A percentile compares a stretch with the other conserved stretches of the same genome.
Conservation (phyloP, 192 early-diverging fungal species). For the Backusella luteola region DNA sequence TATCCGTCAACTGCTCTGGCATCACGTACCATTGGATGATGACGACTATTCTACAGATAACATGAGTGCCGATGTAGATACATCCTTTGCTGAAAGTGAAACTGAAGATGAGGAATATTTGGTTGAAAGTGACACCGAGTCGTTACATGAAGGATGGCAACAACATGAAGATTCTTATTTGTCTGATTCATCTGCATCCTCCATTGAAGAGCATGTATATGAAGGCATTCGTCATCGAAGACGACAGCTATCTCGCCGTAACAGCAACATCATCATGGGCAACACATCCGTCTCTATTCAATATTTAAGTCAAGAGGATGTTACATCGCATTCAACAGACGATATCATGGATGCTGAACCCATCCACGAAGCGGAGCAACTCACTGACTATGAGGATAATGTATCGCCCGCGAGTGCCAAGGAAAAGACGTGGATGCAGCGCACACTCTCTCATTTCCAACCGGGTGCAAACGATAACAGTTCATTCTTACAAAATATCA, state of each 20-base stretch:
- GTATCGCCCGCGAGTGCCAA: not conserved
- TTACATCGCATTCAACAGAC: conserved; percentile 1
- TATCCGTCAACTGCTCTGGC: not conserved
- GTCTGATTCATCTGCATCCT: not conserved
- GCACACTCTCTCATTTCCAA: conserved; percentile 32
- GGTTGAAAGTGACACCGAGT: not conserved
- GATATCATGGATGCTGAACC: conserved; percentile 30
- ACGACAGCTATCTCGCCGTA: not conserved
- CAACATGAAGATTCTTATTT: not conserved
- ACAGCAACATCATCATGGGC: not conserved
- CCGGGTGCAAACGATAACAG: conserved; percentile 8
- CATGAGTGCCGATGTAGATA: conserved; percentile 15
- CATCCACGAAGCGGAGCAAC: conserved; percentile 14
- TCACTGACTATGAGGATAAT: conserved; percentile 17
- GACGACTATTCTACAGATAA: conserved; percentile 10
- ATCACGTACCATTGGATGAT: conserved; percentile 9
- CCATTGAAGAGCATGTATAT: not conserved
- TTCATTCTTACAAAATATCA: conserved; percentile 17
- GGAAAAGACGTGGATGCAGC: conserved; percentile 33
- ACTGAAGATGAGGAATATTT: not conserved
- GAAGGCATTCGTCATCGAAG: conserved; percentile 13
- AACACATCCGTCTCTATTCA: not conserved
- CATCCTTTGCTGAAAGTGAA: conserved; percentile 3
- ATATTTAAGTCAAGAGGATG: conserved; percentile 13
- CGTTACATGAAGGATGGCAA: not conserved